Percentiles rank a stretch among this genome's conserved stretches.
These are phyloP conservation scores for Annona squamosa DNA, from an alignment of 164 flowering plant genomes.

Conservation along the genomic window DNA sequence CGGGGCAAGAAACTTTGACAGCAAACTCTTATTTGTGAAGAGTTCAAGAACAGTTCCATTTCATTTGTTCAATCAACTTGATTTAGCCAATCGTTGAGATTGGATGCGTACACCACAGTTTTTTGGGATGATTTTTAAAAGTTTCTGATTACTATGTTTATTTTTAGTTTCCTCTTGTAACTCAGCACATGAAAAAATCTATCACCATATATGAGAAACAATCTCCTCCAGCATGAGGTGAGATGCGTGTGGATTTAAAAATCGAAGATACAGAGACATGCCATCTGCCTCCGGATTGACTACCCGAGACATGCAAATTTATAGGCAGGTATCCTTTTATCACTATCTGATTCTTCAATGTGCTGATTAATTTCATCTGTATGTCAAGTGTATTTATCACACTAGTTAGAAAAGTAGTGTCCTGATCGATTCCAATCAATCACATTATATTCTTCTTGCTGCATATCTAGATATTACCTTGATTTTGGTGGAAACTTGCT, in stretches of 20 bases:
- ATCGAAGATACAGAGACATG: slow-evolving; percentile 23
- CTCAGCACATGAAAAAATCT: slow-evolving; percentile 16
- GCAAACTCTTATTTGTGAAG: not conserved
- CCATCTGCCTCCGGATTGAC: slow-evolving; percentile 21
- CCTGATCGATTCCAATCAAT: not conserved
- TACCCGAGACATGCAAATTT: slow-evolving; percentile 12
- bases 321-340: slow-evolving; percentile 50
- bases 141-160: slow-evolving; percentile 8
- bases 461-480: not conserved
- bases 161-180: slow-evolving; percentile 7
- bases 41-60: slow-evolving; percentile 3
- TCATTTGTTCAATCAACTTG: not conserved
- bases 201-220: slow-evolving; percentile 10
- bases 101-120: slow-evolving; percentile 3
- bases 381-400: slow-evolving; percentile 5
- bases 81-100: not conserved
- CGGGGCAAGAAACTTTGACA: not conserved
- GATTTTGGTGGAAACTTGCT: not conserved
- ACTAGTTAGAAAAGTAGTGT: not conserved
- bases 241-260: slow-evolving; percentile 11
- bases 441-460: not conserved
- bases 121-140: slow-evolving; percentile 2
- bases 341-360: slow-evolving; percentile 18
- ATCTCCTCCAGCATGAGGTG: slow-evolving; percentile 21
- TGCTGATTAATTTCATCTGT: slow-evolving; percentile 10